Conservation (phyloP, 805 yeast genomes). For the Candida dajiaensis region DNA sequence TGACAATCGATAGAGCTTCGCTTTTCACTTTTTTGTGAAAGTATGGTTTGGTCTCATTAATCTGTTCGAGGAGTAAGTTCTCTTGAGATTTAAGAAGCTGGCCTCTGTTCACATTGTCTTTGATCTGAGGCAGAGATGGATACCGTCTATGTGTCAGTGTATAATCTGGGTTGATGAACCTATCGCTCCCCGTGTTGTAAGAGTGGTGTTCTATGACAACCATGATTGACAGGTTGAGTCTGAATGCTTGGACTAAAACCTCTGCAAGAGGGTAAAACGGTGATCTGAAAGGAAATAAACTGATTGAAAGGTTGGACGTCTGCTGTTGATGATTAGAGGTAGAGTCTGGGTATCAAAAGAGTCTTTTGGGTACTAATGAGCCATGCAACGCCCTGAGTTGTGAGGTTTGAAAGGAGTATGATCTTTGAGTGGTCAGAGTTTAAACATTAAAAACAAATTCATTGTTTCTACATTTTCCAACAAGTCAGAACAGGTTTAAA, state of each 20-base stretch:
- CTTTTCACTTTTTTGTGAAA: constrained; percentile 1
- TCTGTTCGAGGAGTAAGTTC: background rate
- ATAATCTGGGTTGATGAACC: background rate
- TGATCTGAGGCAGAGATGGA: constrained; percentile 8
- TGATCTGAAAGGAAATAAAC: too few relatives aligned
- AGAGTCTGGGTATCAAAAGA: background rate
- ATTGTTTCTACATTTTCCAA: background rate
- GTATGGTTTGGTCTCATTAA: background rate
- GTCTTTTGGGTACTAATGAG: too few relatives aligned
- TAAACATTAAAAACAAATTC: too few relatives aligned
- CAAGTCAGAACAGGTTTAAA: background rate
- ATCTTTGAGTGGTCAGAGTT: background rate
- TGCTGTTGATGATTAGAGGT: background rate
- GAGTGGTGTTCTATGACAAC: background rate
- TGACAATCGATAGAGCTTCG: background rate
- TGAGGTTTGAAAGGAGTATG: background rate
- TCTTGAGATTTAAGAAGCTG: background rate
- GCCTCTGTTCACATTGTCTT: constrained; percentile 8
- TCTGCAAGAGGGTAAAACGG: too few relatives aligned
- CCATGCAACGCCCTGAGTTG: too few relatives aligned
- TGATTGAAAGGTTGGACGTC: too few relatives aligned
- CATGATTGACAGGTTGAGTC: background rate
- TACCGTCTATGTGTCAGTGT: constrained; percentile 1
- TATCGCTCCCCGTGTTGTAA: constrained; percentile 1
- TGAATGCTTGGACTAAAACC: too few relatives aligned